Evolutionary conservation across 2,329 filamentous ascomycete genomes (phyloP).

Genomic region (Arthrocladium fulminans): DNA sequence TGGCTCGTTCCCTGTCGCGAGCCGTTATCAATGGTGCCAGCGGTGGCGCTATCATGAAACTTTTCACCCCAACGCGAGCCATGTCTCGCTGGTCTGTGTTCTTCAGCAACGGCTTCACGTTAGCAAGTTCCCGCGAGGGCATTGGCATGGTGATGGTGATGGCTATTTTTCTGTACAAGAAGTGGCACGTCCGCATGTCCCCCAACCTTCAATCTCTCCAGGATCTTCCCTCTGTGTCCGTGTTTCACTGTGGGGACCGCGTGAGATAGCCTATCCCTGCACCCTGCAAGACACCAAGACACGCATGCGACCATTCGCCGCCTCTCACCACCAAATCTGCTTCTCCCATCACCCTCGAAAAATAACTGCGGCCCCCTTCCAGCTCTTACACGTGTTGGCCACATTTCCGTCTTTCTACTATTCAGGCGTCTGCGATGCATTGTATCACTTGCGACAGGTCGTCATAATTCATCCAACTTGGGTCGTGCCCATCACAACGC

Average conservation of each 20-base stretch:
- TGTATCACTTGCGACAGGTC: background rate
- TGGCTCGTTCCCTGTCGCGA: background rate
- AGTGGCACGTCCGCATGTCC: background rate
- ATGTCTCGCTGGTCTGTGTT: background rate
- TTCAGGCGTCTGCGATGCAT: background rate
- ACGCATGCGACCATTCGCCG: slow-evolving; percentile 3
- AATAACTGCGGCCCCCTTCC: too few relatives aligned
- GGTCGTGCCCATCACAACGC: background rate
- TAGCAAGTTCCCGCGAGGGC: background rate
- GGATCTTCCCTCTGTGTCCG: background rate
- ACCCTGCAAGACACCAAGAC: slow-evolving; percentile 6
- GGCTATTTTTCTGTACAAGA: background rate
- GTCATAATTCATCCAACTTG: background rate
- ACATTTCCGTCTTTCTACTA: background rate
- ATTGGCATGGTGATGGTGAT: background rate
- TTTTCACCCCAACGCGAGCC: background rate
- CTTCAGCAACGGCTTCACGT: background rate
- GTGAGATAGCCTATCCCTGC: background rate
- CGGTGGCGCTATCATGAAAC: background rate
- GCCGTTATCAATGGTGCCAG: background rate
- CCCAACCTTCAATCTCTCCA: background rate
- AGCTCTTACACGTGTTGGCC: too few relatives aligned
- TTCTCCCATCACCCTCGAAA: background rate
- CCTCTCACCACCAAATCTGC: background rate
- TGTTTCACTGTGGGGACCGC: background rate